Percentiles rank a stretch among this genome's conserved stretches.
phyloP scores from a whole-genome alignment of 2,329 filamentous ascomycete species.

The Cladosporium cucumerinum region DNA sequence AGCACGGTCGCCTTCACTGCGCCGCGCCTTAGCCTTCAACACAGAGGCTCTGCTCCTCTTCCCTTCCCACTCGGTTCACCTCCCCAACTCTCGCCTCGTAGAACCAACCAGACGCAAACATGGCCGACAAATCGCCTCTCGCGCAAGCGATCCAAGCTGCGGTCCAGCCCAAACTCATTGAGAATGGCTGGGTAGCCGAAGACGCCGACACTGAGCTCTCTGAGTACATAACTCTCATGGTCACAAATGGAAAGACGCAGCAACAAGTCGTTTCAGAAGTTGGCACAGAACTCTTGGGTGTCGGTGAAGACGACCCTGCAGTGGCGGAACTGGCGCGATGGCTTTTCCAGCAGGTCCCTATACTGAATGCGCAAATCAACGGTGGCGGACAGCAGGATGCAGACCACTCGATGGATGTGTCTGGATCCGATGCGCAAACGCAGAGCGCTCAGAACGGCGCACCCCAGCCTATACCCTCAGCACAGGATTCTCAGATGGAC shows the following conservation, averaged over 20 bases:
- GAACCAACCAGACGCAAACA: constrained; percentile 37
- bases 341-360: constrained; percentile 84
- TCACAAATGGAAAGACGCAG: constrained; percentile 90
- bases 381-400: constrained; percentile 36
- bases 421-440: not conserved
- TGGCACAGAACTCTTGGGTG: constrained; percentile 77
- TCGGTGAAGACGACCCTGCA: constrained; percentile 77
- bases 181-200: constrained; percentile 85
- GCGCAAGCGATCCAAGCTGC: constrained; percentile 77
- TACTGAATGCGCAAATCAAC: constrained; percentile 62
- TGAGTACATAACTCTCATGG: constrained; percentile 96
- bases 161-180: constrained; percentile 86
- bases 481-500: constrained; percentile 70
- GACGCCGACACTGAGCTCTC: constrained; percentile 79
- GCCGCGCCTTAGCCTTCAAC: not conserved
- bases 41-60: constrained; percentile 14
- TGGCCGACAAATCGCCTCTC: constrained; percentile 75
- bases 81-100: not conserved
- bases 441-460: constrained; percentile 16
- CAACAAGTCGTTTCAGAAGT: constrained; percentile 86
- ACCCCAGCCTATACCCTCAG: constrained; percentile 13
- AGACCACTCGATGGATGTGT: constrained; percentile 10
- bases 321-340: constrained; percentile 82
- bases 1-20: constrained; percentile 7
- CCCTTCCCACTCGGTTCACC: not conserved